Percentiles rank a stretch among this genome's conserved stretches.
phyloP scores from a whole-genome alignment of 2,329 filamentous ascomycete species.

The Achaetomium macrosporum region DNA sequence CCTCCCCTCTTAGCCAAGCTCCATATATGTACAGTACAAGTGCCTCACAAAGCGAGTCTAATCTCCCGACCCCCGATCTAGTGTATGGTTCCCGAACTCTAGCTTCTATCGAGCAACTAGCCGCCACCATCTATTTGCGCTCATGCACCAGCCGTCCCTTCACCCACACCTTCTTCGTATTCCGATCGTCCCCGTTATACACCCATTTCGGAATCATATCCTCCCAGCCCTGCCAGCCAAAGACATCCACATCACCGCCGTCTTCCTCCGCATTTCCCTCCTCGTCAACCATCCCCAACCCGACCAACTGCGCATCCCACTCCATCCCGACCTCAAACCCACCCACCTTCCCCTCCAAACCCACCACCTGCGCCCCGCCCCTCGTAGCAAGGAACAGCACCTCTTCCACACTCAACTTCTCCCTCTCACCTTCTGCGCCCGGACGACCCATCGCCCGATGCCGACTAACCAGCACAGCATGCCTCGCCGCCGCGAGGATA shows the following conservation, averaged over 20 bases:
- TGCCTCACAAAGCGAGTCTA: too few species aligned
- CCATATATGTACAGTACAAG: too few species aligned
- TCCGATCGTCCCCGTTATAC: constrained; percentile 87
- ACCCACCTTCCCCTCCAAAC: constrained; percentile 65
- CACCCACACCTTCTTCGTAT: constrained; percentile 86
- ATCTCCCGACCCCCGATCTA: neutral
- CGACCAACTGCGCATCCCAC: constrained; percentile 84
- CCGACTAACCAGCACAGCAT: constrained; percentile 72
- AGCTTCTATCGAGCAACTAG: neutral
- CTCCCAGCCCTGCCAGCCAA: constrained; percentile 86
- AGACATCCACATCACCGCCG: constrained; percentile 72
- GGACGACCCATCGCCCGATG: constrained; percentile 53
- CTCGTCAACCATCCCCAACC: constrained; percentile 46
- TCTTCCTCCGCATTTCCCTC: constrained; percentile 23
- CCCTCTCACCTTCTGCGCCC: constrained; percentile 37
- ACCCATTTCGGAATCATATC: constrained; percentile 91
- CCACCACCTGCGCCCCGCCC: constrained; percentile 80
- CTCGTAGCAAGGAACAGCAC: constrained; percentile 78
- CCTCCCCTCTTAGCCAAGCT: too few species aligned
- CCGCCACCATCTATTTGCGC: constrained; percentile 22
- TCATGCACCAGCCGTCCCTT: constrained; percentile 73
- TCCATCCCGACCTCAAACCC: constrained; percentile 80
- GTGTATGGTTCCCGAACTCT: neutral
- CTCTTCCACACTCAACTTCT: constrained; percentile 77
- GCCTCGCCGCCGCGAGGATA: constrained; percentile 75